phyloP scores from a whole-genome alignment of 2,329 filamentous ascomycete genomes.

The Colletotrichum limetticola region DNA sequence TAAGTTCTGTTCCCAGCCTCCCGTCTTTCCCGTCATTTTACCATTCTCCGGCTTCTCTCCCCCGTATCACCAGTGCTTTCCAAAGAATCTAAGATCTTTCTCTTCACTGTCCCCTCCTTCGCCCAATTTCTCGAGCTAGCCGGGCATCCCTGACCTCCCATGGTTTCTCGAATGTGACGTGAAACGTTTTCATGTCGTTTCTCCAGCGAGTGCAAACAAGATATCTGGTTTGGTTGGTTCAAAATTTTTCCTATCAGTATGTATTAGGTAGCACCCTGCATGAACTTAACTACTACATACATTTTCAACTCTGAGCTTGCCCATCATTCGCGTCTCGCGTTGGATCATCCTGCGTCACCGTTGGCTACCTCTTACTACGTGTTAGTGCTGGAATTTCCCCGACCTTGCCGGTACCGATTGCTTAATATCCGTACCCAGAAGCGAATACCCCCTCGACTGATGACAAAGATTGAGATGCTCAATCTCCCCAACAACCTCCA shows the following conservation, averaged over 20 bases:
- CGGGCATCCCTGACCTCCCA: conserved; percentile 24
- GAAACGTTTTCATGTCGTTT: conserved; percentile 25
- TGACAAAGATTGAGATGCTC: background rate
- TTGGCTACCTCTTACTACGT: background rate
- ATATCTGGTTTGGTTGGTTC: background rate
- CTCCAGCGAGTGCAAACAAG: conserved; percentile 18
- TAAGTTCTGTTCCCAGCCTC: too few species aligned
- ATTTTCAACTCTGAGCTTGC: background rate
- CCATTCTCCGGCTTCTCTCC: too few species aligned
- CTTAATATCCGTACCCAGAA: background rate
- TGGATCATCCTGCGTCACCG: background rate
- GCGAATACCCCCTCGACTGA: background rate
- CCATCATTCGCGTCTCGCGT: background rate
- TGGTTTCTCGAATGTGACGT: conserved; percentile 23
- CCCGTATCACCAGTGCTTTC: background rate
- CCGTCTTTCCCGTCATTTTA: too few species aligned
- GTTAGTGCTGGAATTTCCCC: background rate
- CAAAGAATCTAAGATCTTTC: background rate
- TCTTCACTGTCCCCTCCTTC: background rate
- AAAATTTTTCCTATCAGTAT: background rate
- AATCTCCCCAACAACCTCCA: background rate
- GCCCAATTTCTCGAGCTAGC: background rate
- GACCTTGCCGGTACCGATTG: background rate
- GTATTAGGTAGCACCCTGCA: background rate
- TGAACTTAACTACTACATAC: background rate